Evolutionary conservation across 2,329 filamentous ascomycete species (phyloP).

Genomic region (Fusarium clavum): DNA sequence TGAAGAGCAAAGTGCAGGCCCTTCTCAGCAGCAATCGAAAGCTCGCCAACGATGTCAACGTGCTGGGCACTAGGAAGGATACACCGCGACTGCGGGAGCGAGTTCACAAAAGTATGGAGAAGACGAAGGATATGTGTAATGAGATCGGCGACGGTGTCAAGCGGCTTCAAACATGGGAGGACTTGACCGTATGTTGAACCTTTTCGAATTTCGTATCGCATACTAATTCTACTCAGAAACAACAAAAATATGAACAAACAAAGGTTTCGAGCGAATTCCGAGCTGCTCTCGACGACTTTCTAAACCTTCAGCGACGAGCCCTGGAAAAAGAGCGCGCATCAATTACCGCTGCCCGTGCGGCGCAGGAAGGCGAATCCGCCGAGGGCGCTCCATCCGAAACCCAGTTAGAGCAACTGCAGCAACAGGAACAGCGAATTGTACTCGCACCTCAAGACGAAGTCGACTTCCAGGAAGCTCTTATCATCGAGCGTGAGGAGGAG

Average conservation of each 20-base stretch:
- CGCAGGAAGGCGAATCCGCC: conserved; percentile 71
- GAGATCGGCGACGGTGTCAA: conserved; percentile 94
- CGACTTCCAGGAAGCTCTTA: conserved; percentile 95
- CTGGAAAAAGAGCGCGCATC: conserved; percentile 94
- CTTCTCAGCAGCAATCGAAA: conserved; percentile 89
- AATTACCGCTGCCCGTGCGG: conserved; percentile 83
- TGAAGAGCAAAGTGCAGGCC: conserved; percentile 90
- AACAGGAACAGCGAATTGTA: conserved; percentile 76
- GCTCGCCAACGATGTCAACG: conserved; percentile 83
- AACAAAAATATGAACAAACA: conserved; percentile 95
- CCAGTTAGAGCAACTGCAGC: conserved; percentile 68
- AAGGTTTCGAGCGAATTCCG: conserved; percentile 96
- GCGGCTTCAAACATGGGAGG: conserved; percentile 88
- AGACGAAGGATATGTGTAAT: conserved; percentile 88
- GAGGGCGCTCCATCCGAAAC: conserved; percentile 49
- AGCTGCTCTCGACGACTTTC: conserved; percentile 88
- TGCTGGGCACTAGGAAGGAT: conserved; percentile 90
- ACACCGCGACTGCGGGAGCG: conserved; percentile 91
- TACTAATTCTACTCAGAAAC: conserved; percentile 68
- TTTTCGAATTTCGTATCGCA: conserved; percentile 13
- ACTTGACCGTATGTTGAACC: conserved; percentile 73
- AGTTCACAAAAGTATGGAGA: conserved; percentile 87
- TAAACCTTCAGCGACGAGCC: conserved; percentile 87
- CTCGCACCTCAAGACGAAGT: conserved; percentile 94
- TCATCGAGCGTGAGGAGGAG: conserved; percentile 95